Evolutionary conservation across 2,329 filamentous ascomycete species (phyloP).

Genomic region (Fusarium buxicola): DNA sequence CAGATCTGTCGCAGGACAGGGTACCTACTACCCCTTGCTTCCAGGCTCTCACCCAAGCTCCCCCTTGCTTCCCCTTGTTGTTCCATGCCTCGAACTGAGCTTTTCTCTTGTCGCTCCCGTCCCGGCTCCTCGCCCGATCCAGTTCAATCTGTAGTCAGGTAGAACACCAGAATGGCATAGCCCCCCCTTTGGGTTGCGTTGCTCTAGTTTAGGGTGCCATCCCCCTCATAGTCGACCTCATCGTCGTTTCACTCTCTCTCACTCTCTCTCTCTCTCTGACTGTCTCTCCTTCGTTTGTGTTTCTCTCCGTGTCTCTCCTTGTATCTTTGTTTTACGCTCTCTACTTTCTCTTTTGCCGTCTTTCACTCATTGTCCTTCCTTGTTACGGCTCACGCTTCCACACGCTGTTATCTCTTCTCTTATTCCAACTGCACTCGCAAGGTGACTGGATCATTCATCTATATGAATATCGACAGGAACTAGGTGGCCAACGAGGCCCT

Average conservation of each 20-base stretch:
- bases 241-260: conserved; percentile 39
- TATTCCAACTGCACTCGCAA: conserved; percentile 21
- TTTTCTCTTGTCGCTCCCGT: conserved; percentile 33
- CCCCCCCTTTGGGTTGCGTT: conserved; percentile 29
- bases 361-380: conserved; percentile 31
- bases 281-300: conserved; percentile 26
- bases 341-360: conserved; percentile 27
- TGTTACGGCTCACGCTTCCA: conserved; percentile 9
- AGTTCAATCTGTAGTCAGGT: conserved; percentile 37
- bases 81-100: conserved; percentile 32
- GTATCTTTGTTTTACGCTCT: conserved; percentile 27
- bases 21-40: conserved; percentile 43
- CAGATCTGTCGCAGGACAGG: conserved; percentile 62
- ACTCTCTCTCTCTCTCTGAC: conserved; percentile 31
- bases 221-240: conserved; percentile 28
- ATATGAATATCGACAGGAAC: conserved; percentile 41
- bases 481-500: conserved; percentile 44
- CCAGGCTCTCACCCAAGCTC: conserved; percentile 34
- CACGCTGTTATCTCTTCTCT: conserved; percentile 23
- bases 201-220: conserved; percentile 30
- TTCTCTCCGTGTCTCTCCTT: conserved; percentile 35
- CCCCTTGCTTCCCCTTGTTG: conserved; percentile 29
- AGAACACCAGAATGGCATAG: conserved; percentile 41
- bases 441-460: conserved; percentile 44
- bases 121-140: conserved; percentile 28